Evolutionary conservation across 2,329 filamentous ascomycete species (phyloP).

Genomic region (Metarhizium album): DNA sequence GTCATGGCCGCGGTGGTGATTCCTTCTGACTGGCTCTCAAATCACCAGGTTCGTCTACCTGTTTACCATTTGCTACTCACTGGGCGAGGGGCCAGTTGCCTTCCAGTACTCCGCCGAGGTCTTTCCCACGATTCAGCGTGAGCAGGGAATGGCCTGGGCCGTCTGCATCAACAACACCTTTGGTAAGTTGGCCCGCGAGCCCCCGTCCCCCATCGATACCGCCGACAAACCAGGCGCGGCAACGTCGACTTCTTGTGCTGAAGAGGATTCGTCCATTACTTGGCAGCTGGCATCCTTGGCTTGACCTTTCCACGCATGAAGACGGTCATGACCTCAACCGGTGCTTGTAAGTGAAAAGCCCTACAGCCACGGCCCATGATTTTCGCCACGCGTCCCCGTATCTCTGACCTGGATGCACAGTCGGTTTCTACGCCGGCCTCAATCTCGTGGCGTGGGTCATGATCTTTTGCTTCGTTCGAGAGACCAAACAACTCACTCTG

Average conservation of each 20-base stretch:
- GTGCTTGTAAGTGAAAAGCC: constrained; percentile 18
- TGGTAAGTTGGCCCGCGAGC: too few species aligned
- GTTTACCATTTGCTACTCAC: constrained; percentile 17
- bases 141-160: constrained; percentile 56
- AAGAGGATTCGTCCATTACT: not conserved
- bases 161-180: constrained; percentile 29
- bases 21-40: not conserved
- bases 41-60: constrained; percentile 17
- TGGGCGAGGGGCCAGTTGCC: constrained; percentile 51
- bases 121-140: constrained; percentile 54
- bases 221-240: too few species aligned
- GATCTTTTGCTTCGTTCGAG: constrained; percentile 37
- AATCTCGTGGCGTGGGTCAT: constrained; percentile 33
- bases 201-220: too few species aligned
- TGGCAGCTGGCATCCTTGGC: constrained; percentile 5
- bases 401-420: not conserved
- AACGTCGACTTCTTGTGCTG: not conserved
- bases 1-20: not conserved
- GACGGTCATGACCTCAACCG: constrained; percentile 20
- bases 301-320: constrained; percentile 41
- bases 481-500: constrained; percentile 36
- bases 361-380: too few species aligned
- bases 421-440: constrained; percentile 33
- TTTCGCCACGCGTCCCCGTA: not conserved
- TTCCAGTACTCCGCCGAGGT: constrained; percentile 57